These are phyloP conservation scores for Russula brevipes DNA, from an alignment of 768 basidiomycete species.

Conservation along the genomic window DNA sequence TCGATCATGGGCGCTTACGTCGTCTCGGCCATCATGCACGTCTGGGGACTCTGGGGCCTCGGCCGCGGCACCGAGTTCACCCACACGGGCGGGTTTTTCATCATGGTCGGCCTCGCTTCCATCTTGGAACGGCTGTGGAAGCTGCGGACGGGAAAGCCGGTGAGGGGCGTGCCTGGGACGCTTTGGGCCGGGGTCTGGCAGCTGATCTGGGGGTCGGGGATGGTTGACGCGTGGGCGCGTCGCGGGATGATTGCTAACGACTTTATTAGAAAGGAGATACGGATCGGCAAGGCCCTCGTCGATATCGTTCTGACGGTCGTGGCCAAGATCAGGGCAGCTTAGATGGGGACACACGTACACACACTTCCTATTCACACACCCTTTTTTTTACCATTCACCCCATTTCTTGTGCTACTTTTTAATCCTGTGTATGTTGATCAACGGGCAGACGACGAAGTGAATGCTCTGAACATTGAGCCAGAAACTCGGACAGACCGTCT, in stretches of 20 bases:
- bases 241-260: constrained; percentile 18
- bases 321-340: not conserved
- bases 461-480: too few relatives aligned
- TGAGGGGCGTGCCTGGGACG: constrained; percentile 46
- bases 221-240: constrained; percentile 24
- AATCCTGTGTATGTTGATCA: too few relatives aligned
- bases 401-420: too few relatives aligned
- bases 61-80: constrained; percentile 48
- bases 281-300: constrained; percentile 17
- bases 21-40: constrained; percentile 56
- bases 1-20: constrained; percentile 55
- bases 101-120: constrained; percentile 52
- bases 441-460: too few relatives aligned
- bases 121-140: constrained; percentile 48
- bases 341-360: not conserved
- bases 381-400: too few relatives aligned
- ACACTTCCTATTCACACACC: not conserved
- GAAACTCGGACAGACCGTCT: too few relatives aligned
- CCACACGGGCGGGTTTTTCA: constrained; percentile 48
- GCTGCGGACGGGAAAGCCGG: constrained; percentile 39
- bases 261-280: constrained; percentile 9
- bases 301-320: constrained; percentile 2
- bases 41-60: constrained; percentile 56
- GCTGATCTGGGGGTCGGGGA: constrained; percentile 36
- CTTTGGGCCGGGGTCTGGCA: constrained; percentile 51